phyloP scores from a whole-genome alignment of 2,329 filamentous ascomycete genomes.

The Lecanicillium sp. region DNA sequence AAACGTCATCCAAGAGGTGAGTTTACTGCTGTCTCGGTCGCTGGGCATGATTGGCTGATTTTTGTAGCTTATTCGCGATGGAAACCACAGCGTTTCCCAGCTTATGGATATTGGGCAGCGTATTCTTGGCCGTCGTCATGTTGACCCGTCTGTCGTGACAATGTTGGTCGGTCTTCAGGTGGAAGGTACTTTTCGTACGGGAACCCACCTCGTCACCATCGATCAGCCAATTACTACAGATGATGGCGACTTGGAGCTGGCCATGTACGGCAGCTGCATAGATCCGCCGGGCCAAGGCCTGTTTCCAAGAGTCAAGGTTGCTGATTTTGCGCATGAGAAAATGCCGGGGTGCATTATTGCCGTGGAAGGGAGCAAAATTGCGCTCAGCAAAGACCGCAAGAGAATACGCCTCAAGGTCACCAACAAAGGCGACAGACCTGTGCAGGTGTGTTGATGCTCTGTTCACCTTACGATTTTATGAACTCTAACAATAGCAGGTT shows the following conservation, averaged over 20 bases:
- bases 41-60: neutral
- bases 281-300: slow-evolving; percentile 61
- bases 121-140: slow-evolving; percentile 88
- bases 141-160: slow-evolving; percentile 70
- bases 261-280: slow-evolving; percentile 85
- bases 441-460: slow-evolving; percentile 53
- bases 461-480: no score
- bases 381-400: slow-evolving; percentile 65
- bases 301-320: slow-evolving; percentile 57
- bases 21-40: neutral
- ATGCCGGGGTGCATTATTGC: slow-evolving; percentile 75
- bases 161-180: slow-evolving; percentile 82
- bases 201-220: slow-evolving; percentile 93
- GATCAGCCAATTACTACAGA: slow-evolving; percentile 81
- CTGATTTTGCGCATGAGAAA: slow-evolving; percentile 56
- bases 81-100: slow-evolving; percentile 80
- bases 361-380: slow-evolving; percentile 53
- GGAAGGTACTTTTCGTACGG: slow-evolving; percentile 84
- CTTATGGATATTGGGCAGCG: slow-evolving; percentile 87
- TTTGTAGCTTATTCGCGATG: slow-evolving; percentile 75
- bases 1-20: slow-evolving; percentile 4
- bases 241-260: slow-evolving; percentile 77
- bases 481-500: neutral
- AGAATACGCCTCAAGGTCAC: slow-evolving; percentile 69
- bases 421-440: slow-evolving; percentile 80